These are phyloP conservation scores for Chlamydomonas schloesseri DNA, from an alignment of 139 green algal genomes.

Conservation along the genomic window DNA sequence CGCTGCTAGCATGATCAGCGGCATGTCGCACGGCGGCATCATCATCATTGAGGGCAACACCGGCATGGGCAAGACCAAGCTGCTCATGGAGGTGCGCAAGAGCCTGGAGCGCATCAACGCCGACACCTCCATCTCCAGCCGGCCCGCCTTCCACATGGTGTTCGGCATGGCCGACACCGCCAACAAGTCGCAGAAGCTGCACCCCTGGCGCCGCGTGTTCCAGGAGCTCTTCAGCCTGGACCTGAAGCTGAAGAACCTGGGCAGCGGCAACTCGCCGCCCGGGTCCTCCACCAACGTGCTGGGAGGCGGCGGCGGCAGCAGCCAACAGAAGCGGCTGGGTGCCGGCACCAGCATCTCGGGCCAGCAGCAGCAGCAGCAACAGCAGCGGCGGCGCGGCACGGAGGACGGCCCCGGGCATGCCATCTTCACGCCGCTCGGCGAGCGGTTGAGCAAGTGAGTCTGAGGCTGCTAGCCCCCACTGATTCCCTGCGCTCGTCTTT, in stretches of 20 bases:
- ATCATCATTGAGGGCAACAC: slow-evolving; percentile 79
- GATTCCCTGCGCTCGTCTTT: too few relatives aligned
- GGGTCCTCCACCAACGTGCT: not conserved
- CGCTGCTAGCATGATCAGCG: slow-evolving; percentile 57
- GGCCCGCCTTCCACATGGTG: slow-evolving; percentile 62
- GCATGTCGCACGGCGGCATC: slow-evolving; percentile 56
- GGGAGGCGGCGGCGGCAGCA: too few relatives aligned
- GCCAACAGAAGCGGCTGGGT: too few relatives aligned
- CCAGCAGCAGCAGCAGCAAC: not conserved
- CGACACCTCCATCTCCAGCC: slow-evolving; percentile 34
- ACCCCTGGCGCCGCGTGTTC: slow-evolving; percentile 74
- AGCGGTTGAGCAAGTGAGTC: slow-evolving; percentile 25
- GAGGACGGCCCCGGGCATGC: slow-evolving; percentile 10
- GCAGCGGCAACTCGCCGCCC: not conserved
- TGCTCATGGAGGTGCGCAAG: slow-evolving; percentile 76
- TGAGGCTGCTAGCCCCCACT: not conserved
- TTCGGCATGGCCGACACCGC: slow-evolving; percentile 63
- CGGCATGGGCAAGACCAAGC: slow-evolving; percentile 76
- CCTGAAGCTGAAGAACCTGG: slow-evolving; percentile 33
- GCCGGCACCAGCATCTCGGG: not conserved
- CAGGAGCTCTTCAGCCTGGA: slow-evolving; percentile 46
- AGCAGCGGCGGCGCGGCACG: slow-evolving; percentile 17
- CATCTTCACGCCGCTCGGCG: slow-evolving; percentile 32
- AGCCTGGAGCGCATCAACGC: slow-evolving; percentile 61
- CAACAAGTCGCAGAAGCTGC: slow-evolving; percentile 71